A percentile compares a stretch with the other conserved stretches of the same genome.
Conservation (phyloP, 257 asterid genomes). For the Nicotiana obtusifolia region DNA sequence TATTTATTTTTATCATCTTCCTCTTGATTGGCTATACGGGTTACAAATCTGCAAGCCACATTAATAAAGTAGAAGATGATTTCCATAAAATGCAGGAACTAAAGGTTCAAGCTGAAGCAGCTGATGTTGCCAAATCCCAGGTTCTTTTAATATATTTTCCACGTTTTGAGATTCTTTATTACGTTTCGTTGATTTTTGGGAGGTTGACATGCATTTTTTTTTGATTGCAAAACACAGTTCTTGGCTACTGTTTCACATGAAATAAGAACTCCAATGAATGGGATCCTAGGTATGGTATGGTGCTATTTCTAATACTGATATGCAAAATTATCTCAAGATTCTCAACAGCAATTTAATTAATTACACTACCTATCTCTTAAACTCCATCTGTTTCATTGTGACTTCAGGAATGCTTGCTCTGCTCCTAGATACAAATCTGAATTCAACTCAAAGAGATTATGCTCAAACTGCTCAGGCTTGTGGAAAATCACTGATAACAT, state of each 20-base stretch:
- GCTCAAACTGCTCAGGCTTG: slow-evolving; percentile 96
- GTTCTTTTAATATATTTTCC: slow-evolving; percentile 25
- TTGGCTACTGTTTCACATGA: slow-evolving; percentile 96
- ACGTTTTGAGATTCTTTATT: background rate
- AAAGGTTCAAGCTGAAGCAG: slow-evolving; percentile 87
- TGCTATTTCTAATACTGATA: background rate
- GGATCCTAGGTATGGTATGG: slow-evolving; percentile 68
- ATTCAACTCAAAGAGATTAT: slow-evolving; percentile 81
- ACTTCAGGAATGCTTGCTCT: slow-evolving; percentile 80
- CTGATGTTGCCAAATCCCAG: slow-evolving; percentile 95
- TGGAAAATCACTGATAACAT: slow-evolving; percentile 73
- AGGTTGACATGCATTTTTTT: slow-evolving; percentile 11
- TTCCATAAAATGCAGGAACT: slow-evolving; percentile 63
- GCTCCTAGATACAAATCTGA: slow-evolving; percentile 68
- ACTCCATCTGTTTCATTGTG: slow-evolving; percentile 1
- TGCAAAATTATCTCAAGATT: background rate
- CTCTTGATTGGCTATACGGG: slow-evolving; percentile 52
- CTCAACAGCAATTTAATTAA: background rate
- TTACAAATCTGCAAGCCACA: slow-evolving; percentile 61
- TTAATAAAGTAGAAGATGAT: slow-evolving; percentile 76
- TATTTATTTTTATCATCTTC: slow-evolving; percentile 46
- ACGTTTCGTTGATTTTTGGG: background rate
- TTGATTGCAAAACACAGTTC: slow-evolving; percentile 44
- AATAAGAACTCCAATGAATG: slow-evolving; percentile 97
- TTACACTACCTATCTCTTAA: background rate